These are phyloP conservation scores for Eucalyptus fibrosa DNA, from an alignment of 345 rosid genomes.

Conservation along the genomic window DNA sequence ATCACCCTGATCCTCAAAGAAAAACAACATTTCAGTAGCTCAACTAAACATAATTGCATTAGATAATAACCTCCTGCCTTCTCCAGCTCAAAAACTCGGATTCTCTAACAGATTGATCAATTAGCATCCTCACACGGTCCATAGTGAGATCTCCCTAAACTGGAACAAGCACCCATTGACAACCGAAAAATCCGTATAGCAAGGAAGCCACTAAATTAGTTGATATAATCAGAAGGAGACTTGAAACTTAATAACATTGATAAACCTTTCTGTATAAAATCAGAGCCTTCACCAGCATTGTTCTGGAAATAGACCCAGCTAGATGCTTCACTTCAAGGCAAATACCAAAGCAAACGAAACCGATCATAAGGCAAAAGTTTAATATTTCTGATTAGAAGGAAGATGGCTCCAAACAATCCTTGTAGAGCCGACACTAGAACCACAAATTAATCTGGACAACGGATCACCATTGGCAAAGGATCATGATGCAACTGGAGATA, in stretches of 20 bases:
- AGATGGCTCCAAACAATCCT: background rate
- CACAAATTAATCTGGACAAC: background rate
- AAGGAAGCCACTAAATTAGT: background rate
- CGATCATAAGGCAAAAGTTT: background rate
- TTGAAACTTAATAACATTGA: background rate
- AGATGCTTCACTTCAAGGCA: background rate
- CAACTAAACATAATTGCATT: background rate
- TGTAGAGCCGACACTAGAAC: background rate
- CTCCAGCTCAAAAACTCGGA: background rate
- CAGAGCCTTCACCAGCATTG: background rate
- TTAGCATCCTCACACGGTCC: background rate
- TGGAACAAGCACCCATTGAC: background rate
- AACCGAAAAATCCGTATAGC: background rate
- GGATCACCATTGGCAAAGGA: background rate
- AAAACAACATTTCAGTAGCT: background rate
- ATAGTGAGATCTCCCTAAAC: background rate
- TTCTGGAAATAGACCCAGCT: background rate
- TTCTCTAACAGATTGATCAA: background rate
- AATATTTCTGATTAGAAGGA: background rate
- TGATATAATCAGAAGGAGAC: background rate
- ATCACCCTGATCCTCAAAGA: background rate
- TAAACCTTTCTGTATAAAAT: background rate
- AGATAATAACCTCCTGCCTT: background rate
- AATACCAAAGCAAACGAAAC: background rate
- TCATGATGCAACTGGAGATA: background rate